phyloP scores from a whole-genome alignment of 495 filamentous ascomycete genomes.

The Penicillium malachiteum region DNA sequence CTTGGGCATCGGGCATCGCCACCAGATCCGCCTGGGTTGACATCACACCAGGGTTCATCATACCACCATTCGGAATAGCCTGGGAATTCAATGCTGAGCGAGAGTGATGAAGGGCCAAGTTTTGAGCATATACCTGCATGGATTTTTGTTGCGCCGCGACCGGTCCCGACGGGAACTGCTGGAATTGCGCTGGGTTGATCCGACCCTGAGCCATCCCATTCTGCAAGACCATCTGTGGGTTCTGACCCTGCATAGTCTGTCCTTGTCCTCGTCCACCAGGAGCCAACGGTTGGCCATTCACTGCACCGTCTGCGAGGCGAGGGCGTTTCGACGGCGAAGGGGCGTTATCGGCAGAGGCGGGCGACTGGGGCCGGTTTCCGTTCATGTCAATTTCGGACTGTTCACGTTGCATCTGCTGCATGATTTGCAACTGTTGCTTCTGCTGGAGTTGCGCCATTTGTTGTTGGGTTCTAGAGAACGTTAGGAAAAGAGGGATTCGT shows the following conservation, averaged over 20 bases:
- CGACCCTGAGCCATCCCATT: conserved; percentile 68
- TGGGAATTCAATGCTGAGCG: conserved; percentile 60
- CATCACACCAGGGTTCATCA: conserved; percentile 56
- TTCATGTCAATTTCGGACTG: conserved; percentile 86
- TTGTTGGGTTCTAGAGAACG: conserved; percentile 35
- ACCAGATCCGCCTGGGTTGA: conserved; percentile 78
- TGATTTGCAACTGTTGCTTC: conserved; percentile 60
- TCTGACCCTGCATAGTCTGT: conserved; percentile 68
- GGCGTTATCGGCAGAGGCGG: conserved; percentile 79
- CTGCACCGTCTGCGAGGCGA: conserved; percentile 74
- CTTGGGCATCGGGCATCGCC: conserved; percentile 64
- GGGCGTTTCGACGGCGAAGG: conserved; percentile 89
- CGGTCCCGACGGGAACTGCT: conserved; percentile 63
- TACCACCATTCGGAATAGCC: conserved; percentile 69
- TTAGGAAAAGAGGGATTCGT: not conserved
- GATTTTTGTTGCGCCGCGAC: conserved; percentile 68
- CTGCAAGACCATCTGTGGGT: conserved; percentile 64
- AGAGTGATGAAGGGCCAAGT: conserved; percentile 73
- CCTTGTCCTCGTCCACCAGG: conserved; percentile 73
- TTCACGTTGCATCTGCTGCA: conserved; percentile 78
- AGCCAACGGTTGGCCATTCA: conserved; percentile 75
- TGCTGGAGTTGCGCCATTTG: conserved; percentile 65
- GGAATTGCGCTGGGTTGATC: conserved; percentile 75
- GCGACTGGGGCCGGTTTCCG: conserved; percentile 77
- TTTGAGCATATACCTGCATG: conserved; percentile 81